Evolutionary conservation across 371 early-diverging fungal genomes (phyloP), one percentile per base, ranked within the genome.

Genomic region (Synchytrium microbalum): DNA sequence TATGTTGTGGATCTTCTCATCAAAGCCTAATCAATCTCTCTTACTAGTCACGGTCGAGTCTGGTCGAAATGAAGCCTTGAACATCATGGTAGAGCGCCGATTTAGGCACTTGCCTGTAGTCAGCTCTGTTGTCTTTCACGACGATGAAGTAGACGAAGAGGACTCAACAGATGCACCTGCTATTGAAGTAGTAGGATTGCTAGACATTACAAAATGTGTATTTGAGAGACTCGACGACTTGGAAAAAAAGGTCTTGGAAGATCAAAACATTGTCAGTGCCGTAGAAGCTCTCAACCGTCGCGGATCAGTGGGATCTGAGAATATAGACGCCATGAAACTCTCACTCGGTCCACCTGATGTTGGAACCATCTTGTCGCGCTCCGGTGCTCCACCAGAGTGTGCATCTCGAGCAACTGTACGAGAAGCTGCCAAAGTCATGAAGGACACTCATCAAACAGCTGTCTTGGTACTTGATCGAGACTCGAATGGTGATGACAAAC

Each of bases 61-160:
- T 19, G 66, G 64, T 64, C 61, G 78, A n/a, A 91, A 91, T 1
- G 95, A 95, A 66, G 98, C 98, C 16, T 75, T 97, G 33, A 88
- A 89, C 70, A 82, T 91, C 62, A 96, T 98, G 98, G 93, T 95
- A 13, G 79, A 82, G 16, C 84, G 90, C 54, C 88, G 92, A 28
- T 98, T 96, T 80, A 84, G 98, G 54, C 98, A 98, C 72, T 78
- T 98, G 78, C 97, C 94, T 32, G 93, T 96, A 8, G 92, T 93
- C 76, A 88, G 90, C 69, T 91, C 92, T 66, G 89, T 90, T 63
- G 90, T 88, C 33, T 92, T 92, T 29, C 75, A 66, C 19, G 69
- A 70, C 25, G 71, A 69, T 19, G 73, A 75, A 32, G 70, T 67
- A 26, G 62, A 65, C 27, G 69, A 62, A 60, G 63, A 54, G 23